Evolutionary conservation across 345 rosid genomes (phyloP), one percentile per base, ranked within the genome.

Genomic region (Murraya koenigii): DNA sequence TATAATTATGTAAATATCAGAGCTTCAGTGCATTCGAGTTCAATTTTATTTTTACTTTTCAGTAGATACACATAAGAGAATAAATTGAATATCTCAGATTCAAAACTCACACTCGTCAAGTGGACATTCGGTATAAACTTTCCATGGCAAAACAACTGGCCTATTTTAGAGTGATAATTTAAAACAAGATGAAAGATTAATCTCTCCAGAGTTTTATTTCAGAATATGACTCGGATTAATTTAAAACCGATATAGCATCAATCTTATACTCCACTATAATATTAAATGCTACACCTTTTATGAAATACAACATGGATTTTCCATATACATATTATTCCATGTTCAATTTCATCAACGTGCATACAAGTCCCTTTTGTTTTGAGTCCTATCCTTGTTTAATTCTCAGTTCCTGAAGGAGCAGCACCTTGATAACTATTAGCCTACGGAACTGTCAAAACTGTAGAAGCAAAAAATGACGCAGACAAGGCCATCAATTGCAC

Each of bases 1-100:
- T 77, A 75, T 54, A 35, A 47, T 74, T 78, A 49, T 82, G 81
- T 87, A 80, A 83, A 78, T 84, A 71, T 52, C 41, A 66, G 58
- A 64, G 66, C 17, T 78, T 64, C 75, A 71, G 71, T 65, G 67
- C 47, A 64, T 54, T 77, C 71, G 30, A 67, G 72, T 36, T 65
- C 25, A 33, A 35, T 81, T 63, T 26, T 78, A 13, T 58, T 77
- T 23, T 35, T 55, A 4, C 52, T 71, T 36, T 36, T 66, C 55
- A 11, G 14, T 44, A 41, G 56, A 68, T 8, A 6, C 32, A 4
- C 32, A 25, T 25, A 25, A 71, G 28, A 55, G 13, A 52, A 54
- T 32, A 28, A 52, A 52, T 71, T 55, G 20, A 35, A 1, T 36
- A 10, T 55, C 36, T 55, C 9, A 19, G 8, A 33, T 19, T 20